phyloP scores from a whole-genome alignment of 331 rosid genomes.

The Ulmus americana region DNA sequence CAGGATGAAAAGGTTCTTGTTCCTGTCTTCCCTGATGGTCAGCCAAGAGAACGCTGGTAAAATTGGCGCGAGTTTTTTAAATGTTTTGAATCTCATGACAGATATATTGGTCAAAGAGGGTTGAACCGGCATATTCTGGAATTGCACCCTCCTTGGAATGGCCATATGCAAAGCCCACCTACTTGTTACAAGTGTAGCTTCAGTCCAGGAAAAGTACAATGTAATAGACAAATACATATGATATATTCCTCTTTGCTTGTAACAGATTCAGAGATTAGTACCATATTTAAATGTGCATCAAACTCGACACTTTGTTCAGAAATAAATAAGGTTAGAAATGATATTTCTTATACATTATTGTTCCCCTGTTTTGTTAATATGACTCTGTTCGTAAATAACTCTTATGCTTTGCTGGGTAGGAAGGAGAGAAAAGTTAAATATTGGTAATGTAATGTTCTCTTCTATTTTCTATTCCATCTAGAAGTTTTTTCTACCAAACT shows the following conservation, averaged over 20 bases:
- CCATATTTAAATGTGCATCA: conserved; percentile 13
- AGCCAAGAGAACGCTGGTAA: conserved; percentile 75
- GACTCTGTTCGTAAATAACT: too few relatives aligned
- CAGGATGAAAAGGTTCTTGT: conserved; percentile 35
- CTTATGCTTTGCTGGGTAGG: too few relatives aligned
- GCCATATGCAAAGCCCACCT: conserved; percentile 20
- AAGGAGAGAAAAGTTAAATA: too few relatives aligned
- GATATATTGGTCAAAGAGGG: conserved; percentile 8
- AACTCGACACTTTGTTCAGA: conserved; percentile 8
- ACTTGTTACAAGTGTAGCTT: conserved; percentile 1
- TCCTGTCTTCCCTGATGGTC: conserved; percentile 51
- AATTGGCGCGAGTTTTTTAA: background rate
- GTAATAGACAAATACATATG: conserved; percentile 9
- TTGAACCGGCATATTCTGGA: conserved; percentile 17
- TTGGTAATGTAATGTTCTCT: too few relatives aligned
- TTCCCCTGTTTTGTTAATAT: too few relatives aligned
- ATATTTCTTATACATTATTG: too few relatives aligned
- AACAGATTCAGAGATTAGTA: conserved; percentile 11
- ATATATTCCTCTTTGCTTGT: conserved; percentile 9
- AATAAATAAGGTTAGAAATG: too few relatives aligned
- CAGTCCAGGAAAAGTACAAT: conserved; percentile 13
- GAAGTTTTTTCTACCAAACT: too few relatives aligned
- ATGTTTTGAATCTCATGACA: background rate
- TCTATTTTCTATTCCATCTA: too few relatives aligned
- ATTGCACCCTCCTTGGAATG: conserved; percentile 12